Evolutionary conservation across 1,139 yeast species (phyloP).

Genomic region (Yamadazyma aaseri): DNA sequence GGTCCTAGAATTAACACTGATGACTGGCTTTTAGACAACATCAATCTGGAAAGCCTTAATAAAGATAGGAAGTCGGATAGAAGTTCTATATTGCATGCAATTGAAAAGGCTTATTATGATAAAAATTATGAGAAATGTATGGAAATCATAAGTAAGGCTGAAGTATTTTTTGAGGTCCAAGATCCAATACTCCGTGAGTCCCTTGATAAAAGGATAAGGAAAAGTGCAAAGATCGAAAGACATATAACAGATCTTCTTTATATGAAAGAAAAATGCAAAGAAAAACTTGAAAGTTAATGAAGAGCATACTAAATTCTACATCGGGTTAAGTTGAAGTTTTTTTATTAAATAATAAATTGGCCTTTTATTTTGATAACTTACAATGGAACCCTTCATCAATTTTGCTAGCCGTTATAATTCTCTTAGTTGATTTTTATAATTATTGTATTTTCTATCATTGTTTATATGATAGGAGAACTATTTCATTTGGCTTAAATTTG

Average conservation of each 20-base stretch:
- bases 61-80: slow-evolving; percentile 32
- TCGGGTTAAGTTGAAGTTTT: too few species aligned
- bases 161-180: slow-evolving; percentile 26
- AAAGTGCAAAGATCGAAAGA: slow-evolving; percentile 27
- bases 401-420: too few species aligned
- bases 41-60: slow-evolving; percentile 22
- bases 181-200: slow-evolving; percentile 23
- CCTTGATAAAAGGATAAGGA: slow-evolving; percentile 24
- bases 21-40: slow-evolving; percentile 41
- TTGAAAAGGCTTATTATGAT: slow-evolving; percentile 52
- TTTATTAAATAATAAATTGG: too few species aligned
- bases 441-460: too few species aligned
- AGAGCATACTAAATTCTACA: too few species aligned
- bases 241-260: neutral
- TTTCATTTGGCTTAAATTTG: too few species aligned
- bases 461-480: too few species aligned
- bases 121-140: slow-evolving; percentile 47
- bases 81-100: slow-evolving; percentile 36
- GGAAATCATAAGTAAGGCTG: slow-evolving; percentile 27
- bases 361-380: too few species aligned
- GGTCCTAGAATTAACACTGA: slow-evolving; percentile 55
- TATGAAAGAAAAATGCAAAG: too few species aligned
- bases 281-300: too few species aligned
- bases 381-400: too few species aligned
- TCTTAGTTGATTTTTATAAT: too few species aligned